These are phyloP conservation scores for Neonectria sp. DNA, from an alignment of 2,329 filamentous ascomycete species.

Conservation along the genomic window DNA sequence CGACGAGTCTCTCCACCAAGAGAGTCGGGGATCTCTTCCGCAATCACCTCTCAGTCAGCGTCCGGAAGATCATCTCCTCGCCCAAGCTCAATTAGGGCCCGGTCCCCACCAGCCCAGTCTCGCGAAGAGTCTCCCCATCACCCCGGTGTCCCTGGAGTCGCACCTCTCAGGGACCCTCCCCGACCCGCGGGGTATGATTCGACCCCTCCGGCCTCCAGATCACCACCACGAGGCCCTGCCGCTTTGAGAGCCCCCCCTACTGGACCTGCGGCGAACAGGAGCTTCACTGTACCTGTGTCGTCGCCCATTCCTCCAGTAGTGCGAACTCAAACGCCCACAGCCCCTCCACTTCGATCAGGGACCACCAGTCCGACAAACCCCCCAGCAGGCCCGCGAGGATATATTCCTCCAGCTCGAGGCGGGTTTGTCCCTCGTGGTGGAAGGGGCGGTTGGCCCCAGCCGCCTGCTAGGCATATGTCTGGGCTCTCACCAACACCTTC, in stretches of 20 bases:
- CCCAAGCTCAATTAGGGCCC: conserved; percentile 61
- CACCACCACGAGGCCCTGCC: conserved; percentile 70
- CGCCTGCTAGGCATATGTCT: conserved; percentile 52
- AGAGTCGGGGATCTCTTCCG: conserved; percentile 65
- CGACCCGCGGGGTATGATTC: conserved; percentile 49
- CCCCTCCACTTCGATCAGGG: conserved; percentile 54
- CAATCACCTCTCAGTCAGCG: conserved; percentile 64
- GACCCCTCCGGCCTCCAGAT: conserved; percentile 53
- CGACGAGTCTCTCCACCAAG: conserved; percentile 65
- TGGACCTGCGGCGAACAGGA: conserved; percentile 57
- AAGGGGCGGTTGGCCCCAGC: conserved; percentile 61
- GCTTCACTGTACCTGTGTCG: conserved; percentile 55
- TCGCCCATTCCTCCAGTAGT: conserved; percentile 53
- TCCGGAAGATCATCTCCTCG: conserved; percentile 70
- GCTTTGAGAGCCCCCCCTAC: conserved; percentile 67
- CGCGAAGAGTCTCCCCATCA: conserved; percentile 58
- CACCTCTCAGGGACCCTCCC: conserved; percentile 47
- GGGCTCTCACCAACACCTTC: conserved; percentile 57
- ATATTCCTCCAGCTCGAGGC: conserved; percentile 62
- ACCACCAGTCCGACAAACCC: conserved; percentile 64
- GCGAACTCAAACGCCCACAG: conserved; percentile 54
- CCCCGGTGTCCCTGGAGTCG: conserved; percentile 38
- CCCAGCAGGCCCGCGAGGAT: conserved; percentile 70
- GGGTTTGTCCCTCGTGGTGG: conserved; percentile 62
- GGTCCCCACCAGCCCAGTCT: conserved; percentile 63